Conservation (phyloP, 805 yeast species). For the Crinitomyces ghanaensis region DNA sequence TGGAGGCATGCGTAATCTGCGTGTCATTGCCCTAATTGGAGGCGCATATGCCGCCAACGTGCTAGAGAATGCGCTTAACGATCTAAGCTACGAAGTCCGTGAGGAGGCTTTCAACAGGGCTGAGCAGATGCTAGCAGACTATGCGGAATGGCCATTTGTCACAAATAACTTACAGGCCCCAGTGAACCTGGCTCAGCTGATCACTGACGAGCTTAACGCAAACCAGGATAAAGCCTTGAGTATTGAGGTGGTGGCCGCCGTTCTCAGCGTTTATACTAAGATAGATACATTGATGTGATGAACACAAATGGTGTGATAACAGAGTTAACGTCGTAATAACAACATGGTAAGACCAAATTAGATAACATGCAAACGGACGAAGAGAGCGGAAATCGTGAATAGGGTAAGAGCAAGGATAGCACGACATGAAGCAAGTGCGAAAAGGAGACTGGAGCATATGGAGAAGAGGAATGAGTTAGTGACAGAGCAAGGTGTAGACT, state of each 20-base stretch:
- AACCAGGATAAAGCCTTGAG: slow-evolving; percentile 47
- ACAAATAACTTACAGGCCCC: slow-evolving; percentile 45
- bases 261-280: slow-evolving; percentile 76
- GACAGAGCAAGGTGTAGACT: no score
- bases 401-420: no score
- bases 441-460: no score
- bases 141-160: slow-evolving; percentile 74
- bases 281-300: slow-evolving; percentile 78
- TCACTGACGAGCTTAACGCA: slow-evolving; percentile 39
- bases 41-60: slow-evolving; percentile 96
- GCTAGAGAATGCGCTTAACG: slow-evolving; percentile 67
- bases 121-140: slow-evolving; percentile 79
- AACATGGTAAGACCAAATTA: no score
- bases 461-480: no score
- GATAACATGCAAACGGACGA: neutral
- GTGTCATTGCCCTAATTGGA: slow-evolving; percentile 73
- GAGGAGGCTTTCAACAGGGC: slow-evolving; percentile 89
- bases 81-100: slow-evolving; percentile 73
- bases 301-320: neutral
- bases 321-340: no score
- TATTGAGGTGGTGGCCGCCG: slow-evolving; percentile 87
- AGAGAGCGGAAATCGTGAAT: no score
- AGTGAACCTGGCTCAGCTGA: slow-evolving; percentile 46
- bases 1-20: slow-evolving; percentile 55
- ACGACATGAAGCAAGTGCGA: no score